Evolutionary conservation across 2,329 filamentous ascomycete genomes (phyloP), one percentile per base, ranked within the genome.

Genomic region (Lasiodiplodia gonubiensis): DNA sequence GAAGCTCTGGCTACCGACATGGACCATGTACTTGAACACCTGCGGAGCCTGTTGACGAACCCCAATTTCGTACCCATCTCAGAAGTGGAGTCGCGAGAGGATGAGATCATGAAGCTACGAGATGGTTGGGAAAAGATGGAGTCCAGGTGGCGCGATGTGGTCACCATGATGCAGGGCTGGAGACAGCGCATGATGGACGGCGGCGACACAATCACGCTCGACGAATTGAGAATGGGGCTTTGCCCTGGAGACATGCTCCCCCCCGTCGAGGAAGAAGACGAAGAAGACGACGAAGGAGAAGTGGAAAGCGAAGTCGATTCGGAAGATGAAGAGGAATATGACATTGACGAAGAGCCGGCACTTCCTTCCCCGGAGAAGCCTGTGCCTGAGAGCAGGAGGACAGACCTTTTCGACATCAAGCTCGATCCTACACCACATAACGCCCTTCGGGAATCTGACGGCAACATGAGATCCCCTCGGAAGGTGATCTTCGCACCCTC

Each of bases 91-190:
- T 81, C 93, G n/a, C 89, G 94, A 66, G 94, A 99, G 70, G 91
- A 96, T 68, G 94, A 97, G 77, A 98, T 99, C 70, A 85, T 86
- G 64, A 87, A 92, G 63, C 83, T 99, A 57, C 89, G 92, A 66
- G 88, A 91, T 66, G 93, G 94, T 18, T 97, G 94, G 90, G 92
- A 96, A 76, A 93, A 91, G 79, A 97, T 98, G 92, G 94, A 98
- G 78, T 86, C 83, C 25, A 88, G 93, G 63, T 97, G 95, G 93
- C 90, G 89, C 71, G 94, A 98, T 75, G 92, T 95, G 0, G 89
- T 98, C 14, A 86, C 88, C 42, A 88, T 99, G 80, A 97, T 99
- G 83, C 92, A 97, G 71, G 89, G 91, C 39, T 98, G 95, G 94
- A 89, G 94, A 69, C 90, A 89, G 76, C 87, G 92, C 51, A 93